These are phyloP conservation scores for Xerocomellus chrysenteron DNA, from an alignment of 768 basidiomycete genomes.

Conservation along the genomic window DNA sequence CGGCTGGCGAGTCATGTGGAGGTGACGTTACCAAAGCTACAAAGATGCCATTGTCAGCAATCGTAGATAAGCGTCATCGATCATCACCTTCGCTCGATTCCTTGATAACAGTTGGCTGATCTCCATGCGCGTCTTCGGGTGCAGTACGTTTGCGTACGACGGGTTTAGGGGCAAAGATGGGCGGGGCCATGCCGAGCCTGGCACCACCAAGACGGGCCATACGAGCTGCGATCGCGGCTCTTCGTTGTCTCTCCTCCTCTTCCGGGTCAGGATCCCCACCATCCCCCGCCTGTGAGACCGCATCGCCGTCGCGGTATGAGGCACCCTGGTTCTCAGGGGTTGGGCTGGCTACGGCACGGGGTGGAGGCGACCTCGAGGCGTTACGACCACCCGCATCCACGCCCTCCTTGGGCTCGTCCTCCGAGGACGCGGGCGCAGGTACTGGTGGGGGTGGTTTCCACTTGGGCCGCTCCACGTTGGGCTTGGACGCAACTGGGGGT, in stretches of 20 bases:
- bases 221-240: constrained; percentile 85
- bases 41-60: constrained; percentile 4
- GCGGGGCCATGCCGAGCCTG: constrained; percentile 75
- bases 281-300: constrained; percentile 20
- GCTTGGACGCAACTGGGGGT: constrained; percentile 49
- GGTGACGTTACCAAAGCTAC: constrained; percentile 16
- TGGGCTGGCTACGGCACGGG: constrained; percentile 20
- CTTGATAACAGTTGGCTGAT: constrained; percentile 5
- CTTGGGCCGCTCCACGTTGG: constrained; percentile 66
- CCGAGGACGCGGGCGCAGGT: constrained; percentile 36
- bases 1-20: constrained; percentile 7
- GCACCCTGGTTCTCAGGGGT: constrained; percentile 12
- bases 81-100: constrained; percentile 22
- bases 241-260: constrained; percentile 69
- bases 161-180: constrained; percentile 63
- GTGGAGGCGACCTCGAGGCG: constrained; percentile 37
- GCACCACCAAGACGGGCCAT: constrained; percentile 93
- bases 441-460: constrained; percentile 80
- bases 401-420: constrained; percentile 42
- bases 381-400: constrained; percentile 22
- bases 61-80: background rate
- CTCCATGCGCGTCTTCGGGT: constrained; percentile 19
- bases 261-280: constrained; percentile 47
- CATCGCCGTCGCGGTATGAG: constrained; percentile 30
- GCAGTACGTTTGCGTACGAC: constrained; percentile 31